Evolutionary conservation across 768 basidiomycete species (phyloP), one percentile per base, ranked within the genome.

Genomic region (Hemileccinum impolitum): DNA sequence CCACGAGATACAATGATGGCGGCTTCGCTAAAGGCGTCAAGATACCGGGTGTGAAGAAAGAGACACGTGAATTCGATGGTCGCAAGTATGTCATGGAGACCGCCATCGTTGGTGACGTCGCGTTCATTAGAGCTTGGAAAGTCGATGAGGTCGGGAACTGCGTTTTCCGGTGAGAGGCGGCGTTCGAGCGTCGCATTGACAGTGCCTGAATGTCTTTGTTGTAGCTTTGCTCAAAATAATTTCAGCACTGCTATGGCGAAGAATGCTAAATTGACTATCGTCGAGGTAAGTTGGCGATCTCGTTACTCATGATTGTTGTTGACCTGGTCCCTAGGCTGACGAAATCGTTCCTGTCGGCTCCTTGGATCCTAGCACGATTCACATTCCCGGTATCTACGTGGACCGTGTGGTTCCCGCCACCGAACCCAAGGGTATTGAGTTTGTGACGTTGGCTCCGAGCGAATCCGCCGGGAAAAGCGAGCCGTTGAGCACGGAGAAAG

Each of bases 101-200:
- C 13, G 82, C 89, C 8, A 79, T 93, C 52, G 71, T 78, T 14
- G 89, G 85, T 13, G 89, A 91, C 66, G 81, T 91, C 55, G 92
- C 94, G 9, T 84, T 96, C 65, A 73, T 96, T 39, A 75, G 83
- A 39, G 94, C 90, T 4, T 94, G 91, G 91, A 94, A 93, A 67
- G 94, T 82, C 13, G 93, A 96, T 56, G 90, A 91, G 64, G 78
- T 83, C 37, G 93, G 93, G 2, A 96, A 96, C 67, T 87, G 85
- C 58, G 82, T 94, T 36, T 96, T 96, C 76, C 78, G 91, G 87
- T 90, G 59, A 48, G 55, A 38, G 19, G 39, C 10, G 21, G 23
- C 19, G n/a, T 17, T 37, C 38, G 17, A 60, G 23, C 30, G 18
- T 17, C 32, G 14, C 4, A 4, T 37, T 15, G 31, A 39, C 34